A percentile compares a stretch with the other conserved stretches of the same genome.
Evolutionary conservation across 495 filamentous ascomycete species (phyloP).

Genomic region (Penicillium soppii): DNA sequence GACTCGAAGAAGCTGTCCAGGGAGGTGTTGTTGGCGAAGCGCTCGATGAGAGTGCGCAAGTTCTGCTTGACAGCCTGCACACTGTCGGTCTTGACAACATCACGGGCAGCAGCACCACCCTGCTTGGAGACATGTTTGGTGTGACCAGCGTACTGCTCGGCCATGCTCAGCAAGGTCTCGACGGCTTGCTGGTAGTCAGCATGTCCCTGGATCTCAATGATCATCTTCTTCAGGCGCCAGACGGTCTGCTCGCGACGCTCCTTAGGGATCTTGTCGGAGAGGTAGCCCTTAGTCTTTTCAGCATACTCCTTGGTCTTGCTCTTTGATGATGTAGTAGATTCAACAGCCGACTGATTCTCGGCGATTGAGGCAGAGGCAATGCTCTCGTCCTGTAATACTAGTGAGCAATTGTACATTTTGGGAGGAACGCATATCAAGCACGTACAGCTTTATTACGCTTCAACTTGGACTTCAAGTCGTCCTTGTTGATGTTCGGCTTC

Average conservation of each 20-base stretch:
- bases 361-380: constrained; percentile 8
- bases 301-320: constrained; percentile 27
- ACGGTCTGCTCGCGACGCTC: constrained; percentile 93
- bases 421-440: neutral
- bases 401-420: constrained; percentile 5
- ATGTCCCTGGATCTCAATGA: constrained; percentile 92
- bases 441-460: constrained; percentile 62
- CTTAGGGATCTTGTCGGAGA: constrained; percentile 80
- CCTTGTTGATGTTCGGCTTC: constrained; percentile 71
- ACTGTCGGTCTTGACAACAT: constrained; percentile 58
- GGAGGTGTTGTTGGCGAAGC: constrained; percentile 94
- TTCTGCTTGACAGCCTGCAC: constrained; percentile 73
- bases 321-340: constrained; percentile 11
- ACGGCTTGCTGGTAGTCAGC: constrained; percentile 89
- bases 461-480: constrained; percentile 65
- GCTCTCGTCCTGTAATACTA: constrained; percentile 13
- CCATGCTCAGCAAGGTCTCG: constrained; percentile 76
- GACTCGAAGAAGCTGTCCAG: constrained; percentile 81
- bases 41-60: constrained; percentile 83
- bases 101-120: constrained; percentile 64
- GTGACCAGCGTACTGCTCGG: constrained; percentile 83
- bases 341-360: constrained; percentile 13
- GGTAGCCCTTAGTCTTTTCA: constrained; percentile 65
- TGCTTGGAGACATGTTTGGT: constrained; percentile 62
- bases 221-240: constrained; percentile 96